Percentiles rank a stretch among this genome's conserved stretches.
Evolutionary conservation across 176 grass and related monocot species (phyloP).

Genomic region (Triticum dicoccoides): DNA sequence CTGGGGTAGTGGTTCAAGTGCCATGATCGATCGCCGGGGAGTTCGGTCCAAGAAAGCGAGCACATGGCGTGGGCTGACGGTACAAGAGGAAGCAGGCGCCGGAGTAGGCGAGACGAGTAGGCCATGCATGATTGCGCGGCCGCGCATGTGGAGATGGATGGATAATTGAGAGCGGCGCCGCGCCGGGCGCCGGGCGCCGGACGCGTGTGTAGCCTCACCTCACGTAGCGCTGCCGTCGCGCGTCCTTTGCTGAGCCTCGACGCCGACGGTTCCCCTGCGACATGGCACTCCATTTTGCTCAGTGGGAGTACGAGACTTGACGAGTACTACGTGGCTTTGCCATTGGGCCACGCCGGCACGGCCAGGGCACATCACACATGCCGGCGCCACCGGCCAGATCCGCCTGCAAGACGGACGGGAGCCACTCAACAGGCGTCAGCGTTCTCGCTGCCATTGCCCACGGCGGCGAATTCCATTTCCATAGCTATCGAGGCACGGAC

Average conservation of each 20-base stretch:
- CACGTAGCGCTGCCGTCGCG: not conserved
- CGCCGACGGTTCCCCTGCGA: constrained; percentile 5
- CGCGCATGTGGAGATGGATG: constrained; percentile 26
- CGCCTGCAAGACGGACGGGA: not conserved
- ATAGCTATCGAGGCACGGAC: not conserved
- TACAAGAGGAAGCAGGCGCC: not conserved
- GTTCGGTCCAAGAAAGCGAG: constrained; percentile 35
- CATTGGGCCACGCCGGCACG: not conserved
- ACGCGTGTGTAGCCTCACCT: too few species aligned
- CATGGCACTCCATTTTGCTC: not conserved
- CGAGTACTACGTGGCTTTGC: not conserved
- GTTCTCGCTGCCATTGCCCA: not conserved
- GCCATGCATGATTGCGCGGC: constrained; percentile 26
- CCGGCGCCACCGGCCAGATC: not conserved
- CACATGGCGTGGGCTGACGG: constrained; percentile 18
- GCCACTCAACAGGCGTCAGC: constrained; percentile 27
- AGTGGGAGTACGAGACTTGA: too few species aligned
- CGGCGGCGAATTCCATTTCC: not conserved
- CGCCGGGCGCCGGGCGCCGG: not conserved
- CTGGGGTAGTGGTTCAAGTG: not conserved
- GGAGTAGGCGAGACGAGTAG: not conserved
- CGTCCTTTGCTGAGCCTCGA: not conserved
- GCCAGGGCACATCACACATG: constrained; percentile 17
- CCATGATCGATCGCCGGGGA: not conserved
- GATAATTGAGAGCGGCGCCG: not conserved